Conservation (phyloP, 2,329 filamentous ascomycete genomes). For the Penicillium sp. region DNA sequence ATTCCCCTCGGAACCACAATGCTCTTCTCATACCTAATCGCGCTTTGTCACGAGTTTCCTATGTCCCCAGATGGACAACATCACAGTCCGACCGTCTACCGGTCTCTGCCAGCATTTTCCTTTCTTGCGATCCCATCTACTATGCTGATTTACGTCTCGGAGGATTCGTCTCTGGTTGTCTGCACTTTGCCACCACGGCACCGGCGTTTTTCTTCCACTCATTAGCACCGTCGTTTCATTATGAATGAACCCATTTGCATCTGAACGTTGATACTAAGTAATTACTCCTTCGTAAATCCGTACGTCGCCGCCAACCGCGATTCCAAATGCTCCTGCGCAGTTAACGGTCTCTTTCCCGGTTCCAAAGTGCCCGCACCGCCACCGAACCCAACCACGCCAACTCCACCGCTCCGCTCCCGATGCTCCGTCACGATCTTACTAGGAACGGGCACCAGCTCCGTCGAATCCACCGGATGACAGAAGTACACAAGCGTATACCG, state of each 20-base stretch:
- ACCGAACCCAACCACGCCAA: constrained; percentile 43
- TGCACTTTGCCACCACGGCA: constrained; percentile 25
- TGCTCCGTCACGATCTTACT: constrained; percentile 49
- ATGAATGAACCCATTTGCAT: constrained; percentile 16
- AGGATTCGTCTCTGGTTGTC: constrained; percentile 17
- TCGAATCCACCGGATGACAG: constrained; percentile 60
- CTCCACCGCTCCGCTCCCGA: constrained; percentile 28
- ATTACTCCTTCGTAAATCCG: constrained; percentile 37
- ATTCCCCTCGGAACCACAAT: background rate
- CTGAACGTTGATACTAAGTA: background rate
- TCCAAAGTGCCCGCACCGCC: constrained; percentile 36
- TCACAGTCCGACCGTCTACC: constrained; percentile 12
- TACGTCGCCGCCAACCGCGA: constrained; percentile 59
- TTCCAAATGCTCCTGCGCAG: constrained; percentile 59
- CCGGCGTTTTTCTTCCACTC: constrained; percentile 21
- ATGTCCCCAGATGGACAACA: constrained; percentile 32
- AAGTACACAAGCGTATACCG: constrained; percentile 63
- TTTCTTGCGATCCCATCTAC: constrained; percentile 19
- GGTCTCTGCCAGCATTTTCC: constrained; percentile 22
- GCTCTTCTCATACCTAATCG: constrained; percentile 21
- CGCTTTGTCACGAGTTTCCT: constrained; percentile 33
- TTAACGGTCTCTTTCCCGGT: constrained; percentile 45
- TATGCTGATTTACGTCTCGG: constrained; percentile 20
- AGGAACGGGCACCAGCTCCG: constrained; percentile 55
- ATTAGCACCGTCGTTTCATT: constrained; percentile 17